Conservation (phyloP, 257 asterid species). For the Penstemon davidsonii region DNA sequence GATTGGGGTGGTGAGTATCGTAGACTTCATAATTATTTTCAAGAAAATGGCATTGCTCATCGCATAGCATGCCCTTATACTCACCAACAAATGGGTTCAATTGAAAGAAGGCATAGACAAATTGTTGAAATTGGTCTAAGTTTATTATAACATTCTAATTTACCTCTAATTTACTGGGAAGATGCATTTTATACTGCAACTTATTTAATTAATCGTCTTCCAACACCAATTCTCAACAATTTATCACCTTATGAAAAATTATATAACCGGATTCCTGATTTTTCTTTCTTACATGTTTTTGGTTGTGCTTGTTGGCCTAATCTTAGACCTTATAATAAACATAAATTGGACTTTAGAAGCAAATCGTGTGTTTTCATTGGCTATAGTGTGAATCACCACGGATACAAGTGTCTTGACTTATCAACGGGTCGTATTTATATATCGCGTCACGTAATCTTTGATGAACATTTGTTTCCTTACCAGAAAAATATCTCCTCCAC, state of each 20-base stretch:
- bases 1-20: too few relatives aligned
- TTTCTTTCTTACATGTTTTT: background rate
- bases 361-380: background rate
- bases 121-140: constrained; percentile 8
- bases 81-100: constrained; percentile 6
- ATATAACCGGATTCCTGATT: background rate
- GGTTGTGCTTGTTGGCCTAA: background rate
- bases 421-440: background rate
- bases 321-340: background rate
- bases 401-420: background rate
- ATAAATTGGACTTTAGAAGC: background rate
- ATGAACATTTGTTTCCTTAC: background rate
- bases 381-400: background rate
- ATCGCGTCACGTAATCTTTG: background rate
- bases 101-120: background rate
- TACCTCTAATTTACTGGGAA: background rate
- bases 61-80: background rate
- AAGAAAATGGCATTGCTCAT: background rate
- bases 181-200: background rate
- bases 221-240: background rate
- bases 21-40: background rate
- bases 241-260: background rate
- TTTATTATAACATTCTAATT: background rate
- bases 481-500: background rate
- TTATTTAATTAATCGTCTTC: constrained; percentile 13